A percentile compares a stretch with the other conserved stretches of the same genome.
Conservation (phyloP, 1,139 yeast genomes). For the Saccharomycopsis crataegensis region DNA sequence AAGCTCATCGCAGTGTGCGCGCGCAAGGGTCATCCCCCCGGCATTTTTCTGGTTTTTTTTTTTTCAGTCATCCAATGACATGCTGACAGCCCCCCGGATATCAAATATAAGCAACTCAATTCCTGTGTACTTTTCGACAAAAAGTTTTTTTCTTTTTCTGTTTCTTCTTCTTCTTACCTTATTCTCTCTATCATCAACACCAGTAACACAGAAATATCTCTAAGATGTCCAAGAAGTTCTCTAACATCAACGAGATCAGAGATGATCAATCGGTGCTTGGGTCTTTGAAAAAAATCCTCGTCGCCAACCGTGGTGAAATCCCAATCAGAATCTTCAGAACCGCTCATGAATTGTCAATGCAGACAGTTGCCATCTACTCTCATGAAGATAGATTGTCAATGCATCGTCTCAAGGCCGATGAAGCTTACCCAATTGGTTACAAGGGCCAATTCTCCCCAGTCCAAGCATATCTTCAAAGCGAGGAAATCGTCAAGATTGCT, state of each 20-base stretch:
- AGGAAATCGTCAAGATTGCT: constrained; percentile 89
- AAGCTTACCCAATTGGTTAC: constrained; percentile 85
- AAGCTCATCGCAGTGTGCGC: neutral
- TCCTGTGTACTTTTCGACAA: neutral
- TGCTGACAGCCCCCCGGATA: neutral
- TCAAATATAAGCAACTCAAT: neutral
- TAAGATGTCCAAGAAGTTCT: constrained; percentile 1
- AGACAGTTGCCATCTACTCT: constrained; percentile 94
- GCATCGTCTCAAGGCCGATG: constrained; percentile 92
- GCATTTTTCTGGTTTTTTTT: neutral
- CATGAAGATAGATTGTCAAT: constrained; percentile 92
- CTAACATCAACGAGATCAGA: constrained; percentile 17
- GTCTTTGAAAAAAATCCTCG: constrained; percentile 67
- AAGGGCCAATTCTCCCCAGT: constrained; percentile 92
- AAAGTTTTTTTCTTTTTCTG: too few species aligned
- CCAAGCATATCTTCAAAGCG: constrained; percentile 92
- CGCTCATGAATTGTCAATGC: constrained; percentile 96
- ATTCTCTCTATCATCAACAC: neutral
- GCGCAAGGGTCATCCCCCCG: neutral
- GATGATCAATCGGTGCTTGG: constrained; percentile 39
- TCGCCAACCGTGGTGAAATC: constrained; percentile 95
- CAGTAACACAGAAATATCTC: neutral
- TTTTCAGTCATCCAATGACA: neutral
- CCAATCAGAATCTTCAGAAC: constrained; percentile 89
- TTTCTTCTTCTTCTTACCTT: neutral